A percentile compares a stretch with the other conserved stretches of the same genome.
These are phyloP conservation scores for Globisporangium emineosum DNA, from an alignment of 352 stramenopile species.

Conservation along the genomic window DNA sequence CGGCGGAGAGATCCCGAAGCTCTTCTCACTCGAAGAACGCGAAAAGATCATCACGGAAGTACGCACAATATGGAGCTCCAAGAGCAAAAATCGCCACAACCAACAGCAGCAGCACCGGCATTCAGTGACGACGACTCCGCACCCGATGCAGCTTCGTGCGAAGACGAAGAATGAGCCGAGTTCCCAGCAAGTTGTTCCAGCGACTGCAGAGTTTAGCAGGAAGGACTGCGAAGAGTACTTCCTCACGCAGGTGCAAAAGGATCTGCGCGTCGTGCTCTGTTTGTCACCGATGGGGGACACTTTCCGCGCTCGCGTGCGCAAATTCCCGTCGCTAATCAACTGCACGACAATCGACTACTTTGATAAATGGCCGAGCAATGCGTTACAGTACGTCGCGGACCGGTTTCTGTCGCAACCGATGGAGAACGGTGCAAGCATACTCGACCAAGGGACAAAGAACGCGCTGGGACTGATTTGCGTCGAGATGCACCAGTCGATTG, in stretches of 20 bases:
- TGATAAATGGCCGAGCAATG: slow-evolving; percentile 87
- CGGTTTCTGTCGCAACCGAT: slow-evolving; percentile 36
- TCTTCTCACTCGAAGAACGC: slow-evolving; percentile 84
- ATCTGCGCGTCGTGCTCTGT: slow-evolving; percentile 91
- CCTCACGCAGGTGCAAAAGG: slow-evolving; percentile 60
- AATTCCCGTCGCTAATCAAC: slow-evolving; percentile 93
- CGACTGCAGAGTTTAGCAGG: slow-evolving; percentile 33
- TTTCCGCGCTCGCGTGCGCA: slow-evolving; percentile 84
- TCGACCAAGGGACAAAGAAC: slow-evolving; percentile 17
- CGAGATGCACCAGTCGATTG: slow-evolving; percentile 46
- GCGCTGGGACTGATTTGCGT: slow-evolving; percentile 46
- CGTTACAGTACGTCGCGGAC: slow-evolving; percentile 82
- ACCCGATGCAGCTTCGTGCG: not conserved
- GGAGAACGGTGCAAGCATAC: not conserved
- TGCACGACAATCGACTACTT: slow-evolving; percentile 94
- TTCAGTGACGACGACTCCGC: not conserved
- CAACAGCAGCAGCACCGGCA: slow-evolving; percentile 3
- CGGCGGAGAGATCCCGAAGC: slow-evolving; percentile 79
- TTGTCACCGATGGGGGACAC: slow-evolving; percentile 77
- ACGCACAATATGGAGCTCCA: slow-evolving; percentile 26
- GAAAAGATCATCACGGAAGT: slow-evolving; percentile 77
- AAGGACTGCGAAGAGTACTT: slow-evolving; percentile 85
- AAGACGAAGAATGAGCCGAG: slow-evolving; percentile 2
- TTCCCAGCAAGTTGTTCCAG: no score
- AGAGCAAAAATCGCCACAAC: not conserved